These are phyloP conservation scores for Didymella pomorum DNA, from an alignment of 2,329 filamentous ascomycete genomes.

Conservation along the genomic window DNA sequence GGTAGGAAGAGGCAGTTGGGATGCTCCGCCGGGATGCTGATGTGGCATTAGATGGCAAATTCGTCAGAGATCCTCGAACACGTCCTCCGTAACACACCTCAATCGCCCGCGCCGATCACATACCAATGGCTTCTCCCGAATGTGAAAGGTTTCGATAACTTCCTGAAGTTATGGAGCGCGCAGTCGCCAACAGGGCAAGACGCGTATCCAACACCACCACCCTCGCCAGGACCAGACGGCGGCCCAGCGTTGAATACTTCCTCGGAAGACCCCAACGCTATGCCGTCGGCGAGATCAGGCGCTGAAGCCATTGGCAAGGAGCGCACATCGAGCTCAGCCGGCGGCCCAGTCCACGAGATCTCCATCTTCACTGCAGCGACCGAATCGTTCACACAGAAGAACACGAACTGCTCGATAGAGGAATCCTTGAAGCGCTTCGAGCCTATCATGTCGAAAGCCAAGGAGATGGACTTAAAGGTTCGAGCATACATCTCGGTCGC, in stretches of 20 bases:
- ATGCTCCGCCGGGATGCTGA: conserved; percentile 51
- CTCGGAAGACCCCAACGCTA: conserved; percentile 53
- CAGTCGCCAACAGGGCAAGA: conserved; percentile 50
- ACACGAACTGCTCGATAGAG: conserved; percentile 81
- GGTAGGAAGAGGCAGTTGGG: conserved; percentile 52
- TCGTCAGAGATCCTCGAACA: conserved; percentile 77
- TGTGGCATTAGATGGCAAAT: conserved; percentile 71
- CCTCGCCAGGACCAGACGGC: conserved; percentile 47
- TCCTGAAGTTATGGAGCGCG: conserved; percentile 60
- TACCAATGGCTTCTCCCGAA: conserved; percentile 88
- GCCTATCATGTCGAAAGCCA: conserved; percentile 73
- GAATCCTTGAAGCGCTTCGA: conserved; percentile 75
- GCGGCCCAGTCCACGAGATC: conserved; percentile 61
- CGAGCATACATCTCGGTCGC: conserved; percentile 78
- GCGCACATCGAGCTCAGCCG: conserved; percentile 20
- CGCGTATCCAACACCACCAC: conserved; percentile 60
- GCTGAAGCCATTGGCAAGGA: conserved; percentile 44
- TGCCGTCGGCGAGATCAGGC: conserved; percentile 49
- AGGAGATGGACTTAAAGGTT: conserved; percentile 70
- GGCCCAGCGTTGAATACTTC: conserved; percentile 55
- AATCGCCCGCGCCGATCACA: conserved; percentile 64
- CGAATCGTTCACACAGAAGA: conserved; percentile 80
- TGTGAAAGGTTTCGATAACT: conserved; percentile 72
- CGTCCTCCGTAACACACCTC: conserved; percentile 66
- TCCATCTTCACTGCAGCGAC: conserved; percentile 85